phyloP scores from a whole-genome alignment of 371 early-diverging fungal species.

The Neoconidiobolus thromboides region DNA sequence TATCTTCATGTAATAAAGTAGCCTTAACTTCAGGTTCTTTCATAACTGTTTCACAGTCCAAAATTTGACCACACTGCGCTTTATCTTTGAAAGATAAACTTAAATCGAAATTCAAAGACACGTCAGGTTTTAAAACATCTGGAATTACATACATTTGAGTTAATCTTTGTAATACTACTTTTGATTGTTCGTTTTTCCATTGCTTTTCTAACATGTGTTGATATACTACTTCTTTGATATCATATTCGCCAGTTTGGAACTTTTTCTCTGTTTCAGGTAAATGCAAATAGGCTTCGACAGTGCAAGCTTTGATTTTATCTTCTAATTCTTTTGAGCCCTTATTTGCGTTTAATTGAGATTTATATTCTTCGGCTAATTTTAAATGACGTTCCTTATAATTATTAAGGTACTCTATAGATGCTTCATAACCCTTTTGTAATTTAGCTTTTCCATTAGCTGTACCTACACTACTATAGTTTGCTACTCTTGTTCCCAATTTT shows the following conservation, averaged over 20 bases:
- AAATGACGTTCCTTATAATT: too few relatives aligned
- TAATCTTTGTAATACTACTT: slow-evolving; percentile 21
- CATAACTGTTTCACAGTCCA: slow-evolving; percentile 19
- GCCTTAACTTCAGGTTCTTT: slow-evolving; percentile 33
- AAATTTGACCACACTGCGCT: slow-evolving; percentile 17
- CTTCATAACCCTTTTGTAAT: too few relatives aligned
- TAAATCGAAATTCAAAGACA: slow-evolving; percentile 26
- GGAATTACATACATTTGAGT: slow-evolving; percentile 66
- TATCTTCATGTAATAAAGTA: slow-evolving; percentile 42
- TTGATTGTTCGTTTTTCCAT: background rate
- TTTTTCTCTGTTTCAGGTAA: background rate
- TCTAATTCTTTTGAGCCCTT: too few relatives aligned
- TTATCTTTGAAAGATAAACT: slow-evolving; percentile 18
- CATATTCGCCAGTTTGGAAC: background rate
- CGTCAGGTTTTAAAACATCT: slow-evolving; percentile 37
- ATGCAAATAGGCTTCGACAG: background rate
- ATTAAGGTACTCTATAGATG: too few relatives aligned
- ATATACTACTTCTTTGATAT: background rate
- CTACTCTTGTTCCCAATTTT: too few relatives aligned
- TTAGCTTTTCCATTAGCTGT: too few relatives aligned
- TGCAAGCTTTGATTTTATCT: too few relatives aligned
- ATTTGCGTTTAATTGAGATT: too few relatives aligned
- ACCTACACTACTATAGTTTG: too few relatives aligned
- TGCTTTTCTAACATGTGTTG: background rate
- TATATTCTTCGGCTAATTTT: too few relatives aligned